Conservation (phyloP, 2,329 filamentous ascomycete genomes). For the Aureobasidium sp. region DNA sequence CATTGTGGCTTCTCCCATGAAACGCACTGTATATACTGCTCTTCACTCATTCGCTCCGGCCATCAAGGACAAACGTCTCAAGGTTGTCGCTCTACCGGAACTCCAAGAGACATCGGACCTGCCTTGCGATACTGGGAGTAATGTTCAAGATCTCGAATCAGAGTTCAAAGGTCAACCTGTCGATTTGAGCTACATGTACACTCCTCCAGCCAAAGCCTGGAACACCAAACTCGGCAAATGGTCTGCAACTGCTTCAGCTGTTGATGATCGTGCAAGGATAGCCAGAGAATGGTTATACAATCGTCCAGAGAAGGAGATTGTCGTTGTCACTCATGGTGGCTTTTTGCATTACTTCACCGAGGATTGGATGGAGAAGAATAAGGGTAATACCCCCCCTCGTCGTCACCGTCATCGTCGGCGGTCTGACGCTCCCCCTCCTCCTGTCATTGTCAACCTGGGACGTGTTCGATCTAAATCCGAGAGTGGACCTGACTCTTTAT, state of each 20-base stretch:
- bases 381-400: constrained; percentile 17
- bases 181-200: constrained; percentile 54
- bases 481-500: background rate
- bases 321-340: constrained; percentile 74
- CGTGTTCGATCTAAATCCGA: constrained; percentile 1
- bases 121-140: constrained; percentile 69
- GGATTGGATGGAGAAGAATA: constrained; percentile 61
- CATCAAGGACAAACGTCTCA: constrained; percentile 41
- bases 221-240: constrained; percentile 55
- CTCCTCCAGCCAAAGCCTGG: constrained; percentile 51
- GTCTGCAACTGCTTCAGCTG: constrained; percentile 41
- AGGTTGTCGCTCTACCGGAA: constrained; percentile 62
- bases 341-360: constrained; percentile 80
- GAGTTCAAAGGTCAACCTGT: constrained; percentile 58
- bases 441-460: background rate
- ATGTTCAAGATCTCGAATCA: constrained; percentile 45
- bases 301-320: constrained; percentile 57
- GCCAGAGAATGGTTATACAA: constrained; percentile 52
- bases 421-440: background rate
- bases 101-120: constrained; percentile 70
- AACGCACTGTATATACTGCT: constrained; percentile 73
- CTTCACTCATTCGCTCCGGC: constrained; percentile 59
- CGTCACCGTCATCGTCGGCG: constrained; percentile 12
- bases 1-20: constrained; percentile 71
- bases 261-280: constrained; percentile 55